Evolutionary conservation across 306 rosid genomes (phyloP).

Genomic region (Lathyrus tuberosus): DNA sequence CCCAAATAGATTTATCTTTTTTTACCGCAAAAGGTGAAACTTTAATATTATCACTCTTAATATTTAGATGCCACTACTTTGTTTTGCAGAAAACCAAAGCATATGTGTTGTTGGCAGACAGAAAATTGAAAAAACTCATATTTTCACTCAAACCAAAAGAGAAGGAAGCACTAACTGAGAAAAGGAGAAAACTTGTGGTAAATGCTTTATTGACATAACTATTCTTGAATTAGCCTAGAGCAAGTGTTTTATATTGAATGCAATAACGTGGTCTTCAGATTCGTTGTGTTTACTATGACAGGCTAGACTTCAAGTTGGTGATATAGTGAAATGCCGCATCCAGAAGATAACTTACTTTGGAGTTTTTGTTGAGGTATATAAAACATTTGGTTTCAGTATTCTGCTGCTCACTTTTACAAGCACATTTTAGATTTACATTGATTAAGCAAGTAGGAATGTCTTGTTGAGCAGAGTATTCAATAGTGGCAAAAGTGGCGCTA

Average conservation of each 20-base stretch:
- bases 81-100: slow-evolving; percentile 76
- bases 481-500: no score
- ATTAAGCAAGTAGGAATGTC: slow-evolving; percentile 26
- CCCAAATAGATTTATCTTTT: slow-evolving; percentile 19
- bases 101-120: slow-evolving; percentile 62
- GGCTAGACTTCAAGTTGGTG: slow-evolving; percentile 92
- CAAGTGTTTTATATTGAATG: slow-evolving; percentile 38
- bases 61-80: slow-evolving; percentile 31
- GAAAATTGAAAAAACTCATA: slow-evolving; percentile 74
- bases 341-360: slow-evolving; percentile 90
- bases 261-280: slow-evolving; percentile 33
- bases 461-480: neutral
- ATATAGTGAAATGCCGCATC: slow-evolving; percentile 78
- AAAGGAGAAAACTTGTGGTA: slow-evolving; percentile 87
- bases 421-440: slow-evolving; percentile 24
- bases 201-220: slow-evolving; percentile 30
- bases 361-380: slow-evolving; percentile 85
- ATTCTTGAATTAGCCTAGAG: slow-evolving; percentile 26
- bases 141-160: slow-evolving; percentile 79
- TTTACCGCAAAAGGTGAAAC: slow-evolving; percentile 27
- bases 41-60: slow-evolving; percentile 33
- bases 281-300: slow-evolving; percentile 48
- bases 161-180: slow-evolving; percentile 72
- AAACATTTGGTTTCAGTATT: slow-evolving; percentile 33
- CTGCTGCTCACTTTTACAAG: slow-evolving; percentile 27